Evolutionary conservation across 73 alveolate genomes (phyloP), one percentile per base, ranked within the genome.

Genomic region (Blepharisma japonicum): DNA sequence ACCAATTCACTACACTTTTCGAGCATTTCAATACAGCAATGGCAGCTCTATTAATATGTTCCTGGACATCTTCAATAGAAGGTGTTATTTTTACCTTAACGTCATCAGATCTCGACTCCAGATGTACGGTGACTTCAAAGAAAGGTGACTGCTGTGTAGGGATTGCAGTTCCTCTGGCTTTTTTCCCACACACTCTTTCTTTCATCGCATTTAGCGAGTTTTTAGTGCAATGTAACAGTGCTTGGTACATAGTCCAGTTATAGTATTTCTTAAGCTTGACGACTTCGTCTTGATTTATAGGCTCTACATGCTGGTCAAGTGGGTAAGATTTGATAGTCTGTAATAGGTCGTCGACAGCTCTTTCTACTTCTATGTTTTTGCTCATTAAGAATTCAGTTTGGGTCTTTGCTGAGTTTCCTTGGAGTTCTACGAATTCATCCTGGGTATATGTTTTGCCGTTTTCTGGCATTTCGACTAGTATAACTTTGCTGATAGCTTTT

Each of bases 231-330:
- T 97, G 98, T 70, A 98, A 94, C 77, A 98, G 90, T 70, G 99
- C 99, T 86, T 98, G 98, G 92, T 98, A 98, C 95, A 98, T 91
- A 80, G 98, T 91, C 99, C 99, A 98, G 92, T 96, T 97, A 90
- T 98, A 98, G 93, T 98, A 98, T 85, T 98, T 98, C 79, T 97
- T 94, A 81, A 98, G 96, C 84, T 98, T 96, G 80, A 93, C 87
- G 83, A 98, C 96, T 71, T 98, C 99, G 76, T 96, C 98, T 72
- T 96, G 96, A 55, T 93, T 94, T 81, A 97, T 98, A 56, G 97
- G 97, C 45, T 95, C 99, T 46, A 98, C 99, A 78, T 98, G 99
- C 48, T 98, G 98, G 71, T 98, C 99, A 6, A 98, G 94, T 81
- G 95, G 96, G 88, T 96, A 98, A 21, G 98, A 92, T 88, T 96